Evolutionary conservation across 805 yeast species (phyloP).

Genomic region (Candida vaughaniae): DNA sequence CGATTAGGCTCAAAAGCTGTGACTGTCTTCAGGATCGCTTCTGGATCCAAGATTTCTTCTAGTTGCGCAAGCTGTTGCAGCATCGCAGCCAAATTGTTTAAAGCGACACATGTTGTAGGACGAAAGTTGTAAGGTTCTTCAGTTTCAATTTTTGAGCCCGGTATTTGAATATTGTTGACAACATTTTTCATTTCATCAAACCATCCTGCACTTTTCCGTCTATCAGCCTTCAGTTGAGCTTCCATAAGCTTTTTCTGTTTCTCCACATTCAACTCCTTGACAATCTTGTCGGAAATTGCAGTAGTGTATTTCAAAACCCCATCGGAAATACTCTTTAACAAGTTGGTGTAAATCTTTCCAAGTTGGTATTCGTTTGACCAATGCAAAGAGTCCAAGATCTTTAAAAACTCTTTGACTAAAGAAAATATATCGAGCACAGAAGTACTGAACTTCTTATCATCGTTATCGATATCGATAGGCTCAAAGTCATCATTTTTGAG

Average conservation of each 20-base stretch:
- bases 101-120: constrained; percentile 66
- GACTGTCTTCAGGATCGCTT: constrained; percentile 46
- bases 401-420: constrained; percentile 56
- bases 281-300: constrained; percentile 33
- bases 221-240: constrained; percentile 17
- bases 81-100: constrained; percentile 63
- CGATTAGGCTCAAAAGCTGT: constrained; percentile 31
- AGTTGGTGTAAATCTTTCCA: constrained; percentile 57
- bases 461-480: constrained; percentile 45
- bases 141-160: constrained; percentile 26
- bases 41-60: constrained; percentile 61
- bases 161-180: constrained; percentile 38
- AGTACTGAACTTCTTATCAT: constrained; percentile 47
- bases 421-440: constrained; percentile 70
- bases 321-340: constrained; percentile 63
- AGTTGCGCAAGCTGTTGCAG: constrained; percentile 47
- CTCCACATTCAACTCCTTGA: constrained; percentile 43
- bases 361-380: constrained; percentile 69
- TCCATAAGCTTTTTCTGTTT: constrained; percentile 17
- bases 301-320: constrained; percentile 54
- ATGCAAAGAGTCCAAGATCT: constrained; percentile 54
- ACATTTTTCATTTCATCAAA: constrained; percentile 54
- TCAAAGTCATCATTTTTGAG: constrained; percentile 57
- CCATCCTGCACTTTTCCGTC: constrained; percentile 37
- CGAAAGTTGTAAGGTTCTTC: constrained; percentile 58